Evolutionary conservation across 2,329 filamentous ascomycete species (phyloP).

Genomic region (Pseudogymnoascus sp.): DNA sequence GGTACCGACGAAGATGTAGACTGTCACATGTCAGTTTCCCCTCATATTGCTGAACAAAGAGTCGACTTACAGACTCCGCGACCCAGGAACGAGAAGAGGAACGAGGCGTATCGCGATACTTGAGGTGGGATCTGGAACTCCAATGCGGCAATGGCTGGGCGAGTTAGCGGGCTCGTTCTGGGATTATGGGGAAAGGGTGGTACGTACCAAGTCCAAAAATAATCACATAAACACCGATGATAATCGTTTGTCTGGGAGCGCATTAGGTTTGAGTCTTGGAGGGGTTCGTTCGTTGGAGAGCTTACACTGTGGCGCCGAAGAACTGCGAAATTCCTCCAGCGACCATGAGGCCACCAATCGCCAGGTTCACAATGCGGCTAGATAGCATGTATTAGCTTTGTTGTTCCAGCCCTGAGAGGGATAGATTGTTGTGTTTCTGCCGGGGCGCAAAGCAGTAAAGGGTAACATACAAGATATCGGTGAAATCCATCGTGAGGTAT

Average conservation of each 20-base stretch:
- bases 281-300: background rate
- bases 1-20: constrained; percentile 92
- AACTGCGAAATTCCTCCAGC: constrained; percentile 74
- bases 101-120: constrained; percentile 86
- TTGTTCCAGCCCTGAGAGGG: constrained; percentile 10
- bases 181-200: background rate
- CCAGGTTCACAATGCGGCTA: constrained; percentile 93
- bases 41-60: constrained; percentile 2
- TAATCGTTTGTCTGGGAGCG: constrained; percentile 54
- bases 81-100: constrained; percentile 95
- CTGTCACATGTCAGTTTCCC: constrained; percentile 39
- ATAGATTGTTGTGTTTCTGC: constrained; percentile 11
- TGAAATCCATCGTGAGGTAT: constrained; percentile 68
- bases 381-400: constrained; percentile 26
- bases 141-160: constrained; percentile 21
- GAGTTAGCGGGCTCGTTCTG: background rate
- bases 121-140: constrained; percentile 96
- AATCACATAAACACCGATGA: constrained; percentile 82
- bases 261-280: background rate
- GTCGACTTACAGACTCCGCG: constrained; percentile 75
- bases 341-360: constrained; percentile 77
- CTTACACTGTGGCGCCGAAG: constrained; percentile 40
- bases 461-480: constrained; percentile 74
- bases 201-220: constrained; percentile 76
- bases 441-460: constrained; percentile 14